phyloP scores from a whole-genome alignment of 768 basidiomycete species.

The Lentinula detonsa region DNA sequence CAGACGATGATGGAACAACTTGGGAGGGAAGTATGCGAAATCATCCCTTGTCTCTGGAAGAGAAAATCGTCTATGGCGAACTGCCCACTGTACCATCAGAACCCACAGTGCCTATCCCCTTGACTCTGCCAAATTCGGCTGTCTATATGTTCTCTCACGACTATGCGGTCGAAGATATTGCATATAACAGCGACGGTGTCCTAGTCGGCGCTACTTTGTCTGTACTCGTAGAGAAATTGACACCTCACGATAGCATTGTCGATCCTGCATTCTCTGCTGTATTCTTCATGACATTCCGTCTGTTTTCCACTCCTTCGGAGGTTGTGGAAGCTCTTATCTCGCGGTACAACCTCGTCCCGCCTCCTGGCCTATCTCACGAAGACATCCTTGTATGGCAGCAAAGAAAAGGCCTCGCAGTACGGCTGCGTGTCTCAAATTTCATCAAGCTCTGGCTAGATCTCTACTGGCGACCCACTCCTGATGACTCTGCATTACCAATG shows the following conservation, averaged over 20 bases:
- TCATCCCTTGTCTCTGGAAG: constrained; percentile 36
- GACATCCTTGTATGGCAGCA: constrained; percentile 77
- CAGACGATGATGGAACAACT: constrained; percentile 50
- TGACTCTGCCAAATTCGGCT: constrained; percentile 32
- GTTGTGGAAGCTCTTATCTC: constrained; percentile 72
- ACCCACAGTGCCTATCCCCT: constrained; percentile 30
- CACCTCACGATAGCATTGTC: constrained; percentile 87
- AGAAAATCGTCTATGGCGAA: constrained; percentile 49
- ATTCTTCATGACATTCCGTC: constrained; percentile 93
- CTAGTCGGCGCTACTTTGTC: constrained; percentile 87
- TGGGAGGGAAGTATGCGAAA: constrained; percentile 47
- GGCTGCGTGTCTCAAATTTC: constrained; percentile 86
- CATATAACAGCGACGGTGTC: constrained; percentile 85
- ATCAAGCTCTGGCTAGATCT: constrained; percentile 92
- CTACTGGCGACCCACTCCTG: constrained; percentile 79
- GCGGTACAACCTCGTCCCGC: constrained; percentile 79
- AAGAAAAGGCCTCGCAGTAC: constrained; percentile 83
- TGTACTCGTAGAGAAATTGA: constrained; percentile 95
- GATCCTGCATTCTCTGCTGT: constrained; percentile 83
- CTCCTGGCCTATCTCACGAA: constrained; percentile 47
- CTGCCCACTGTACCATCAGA: constrained; percentile 40
- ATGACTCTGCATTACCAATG: constrained; percentile 55
- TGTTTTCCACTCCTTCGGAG: constrained; percentile 76
- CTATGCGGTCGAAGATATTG: constrained; percentile 77
- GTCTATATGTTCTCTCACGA: constrained; percentile 67